phyloP scores from a whole-genome alignment of 805 yeast genomes.

The Metschnikowia koreensis region DNA sequence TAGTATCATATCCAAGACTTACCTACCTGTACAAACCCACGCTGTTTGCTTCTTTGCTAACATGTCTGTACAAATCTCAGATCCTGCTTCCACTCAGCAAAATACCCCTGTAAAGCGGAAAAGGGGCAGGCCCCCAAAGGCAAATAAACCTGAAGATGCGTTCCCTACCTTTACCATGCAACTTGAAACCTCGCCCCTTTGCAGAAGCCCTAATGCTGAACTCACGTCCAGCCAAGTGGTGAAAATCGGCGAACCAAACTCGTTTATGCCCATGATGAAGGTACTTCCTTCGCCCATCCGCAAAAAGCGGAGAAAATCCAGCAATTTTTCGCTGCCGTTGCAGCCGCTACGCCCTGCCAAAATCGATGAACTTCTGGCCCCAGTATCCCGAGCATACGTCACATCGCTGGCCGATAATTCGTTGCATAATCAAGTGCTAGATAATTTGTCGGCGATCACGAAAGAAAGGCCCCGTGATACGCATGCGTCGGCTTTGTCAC shows the following conservation, averaged over 20 bases:
- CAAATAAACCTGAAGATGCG: conserved; percentile 32
- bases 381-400: neutral
- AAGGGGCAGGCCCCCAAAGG: conserved; percentile 48
- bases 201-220: conserved; percentile 39
- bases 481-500: neutral
- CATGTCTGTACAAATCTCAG: conserved; percentile 2
- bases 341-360: neutral
- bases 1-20: neutral
- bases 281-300: conserved; percentile 30
- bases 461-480: neutral
- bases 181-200: conserved; percentile 38
- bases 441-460: conserved; percentile 1
- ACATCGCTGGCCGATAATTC: neutral
- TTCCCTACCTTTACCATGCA: conserved; percentile 39
- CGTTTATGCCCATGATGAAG: conserved; percentile 44
- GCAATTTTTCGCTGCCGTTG: conserved; percentile 4
- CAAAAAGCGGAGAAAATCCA: conserved; percentile 11
- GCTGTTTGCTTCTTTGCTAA: neutral
- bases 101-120: conserved; percentile 32
- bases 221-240: conserved; percentile 37
- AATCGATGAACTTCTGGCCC: neutral
- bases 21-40: neutral
- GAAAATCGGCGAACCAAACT: conserved; percentile 42
- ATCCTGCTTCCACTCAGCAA: neutral
- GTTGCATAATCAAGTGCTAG: conserved; percentile 4